Base-by-base conservation (phyloP, 441 rosid species). In the Eruca vesicaria region DNA sequence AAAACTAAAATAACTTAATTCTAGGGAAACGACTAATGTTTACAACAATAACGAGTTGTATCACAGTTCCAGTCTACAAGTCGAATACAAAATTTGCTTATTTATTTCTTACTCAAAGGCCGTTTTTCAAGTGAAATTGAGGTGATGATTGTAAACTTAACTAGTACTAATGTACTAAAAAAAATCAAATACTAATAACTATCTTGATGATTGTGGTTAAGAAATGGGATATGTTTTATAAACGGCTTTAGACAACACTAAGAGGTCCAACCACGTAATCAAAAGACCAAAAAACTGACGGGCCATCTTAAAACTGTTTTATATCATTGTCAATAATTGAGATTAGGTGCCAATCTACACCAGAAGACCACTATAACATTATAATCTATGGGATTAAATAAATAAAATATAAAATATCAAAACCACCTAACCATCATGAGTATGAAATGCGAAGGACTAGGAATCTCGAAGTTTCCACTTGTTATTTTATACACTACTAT, bases 241-340 rank as follows among this genome's bases (percentile, higher is more conserved):
- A 45, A 45, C 20, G 50, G 15, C 50, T 43, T n/a, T 68, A 36
- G 69, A 38, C 15, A 21, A 14, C 64, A 52, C 69, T 41, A 53
- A 68, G 0, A 29, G 69, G 18, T 48, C 66, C 21, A 29, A 11
- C 19, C 9, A 15, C n/a, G 23, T 50, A 52, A 9, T 50, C 52
- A 9, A 75, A 45, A 63, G 57, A 29, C n/a, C 3, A 11, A 29
- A 26, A 29, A 26, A 76, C 3, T 50, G 60, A 63, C 33, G 45
- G 26, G 32, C 18, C 75, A 45, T 33, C 43, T 64, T 63, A 29
- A 8, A 56, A 16, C 10, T 43, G 10, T 12, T 69, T 31, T 45
- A 57, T 2, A 64, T 10, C 50, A 57, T 56, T 21, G n/a, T 19
- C 71, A 70, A 76, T 76, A 71, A 76, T 76, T 70, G 72, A 70